phyloP scores from a whole-genome alignment of 768 basidiomycete genomes.

The Fibroporia radiculosa region DNA sequence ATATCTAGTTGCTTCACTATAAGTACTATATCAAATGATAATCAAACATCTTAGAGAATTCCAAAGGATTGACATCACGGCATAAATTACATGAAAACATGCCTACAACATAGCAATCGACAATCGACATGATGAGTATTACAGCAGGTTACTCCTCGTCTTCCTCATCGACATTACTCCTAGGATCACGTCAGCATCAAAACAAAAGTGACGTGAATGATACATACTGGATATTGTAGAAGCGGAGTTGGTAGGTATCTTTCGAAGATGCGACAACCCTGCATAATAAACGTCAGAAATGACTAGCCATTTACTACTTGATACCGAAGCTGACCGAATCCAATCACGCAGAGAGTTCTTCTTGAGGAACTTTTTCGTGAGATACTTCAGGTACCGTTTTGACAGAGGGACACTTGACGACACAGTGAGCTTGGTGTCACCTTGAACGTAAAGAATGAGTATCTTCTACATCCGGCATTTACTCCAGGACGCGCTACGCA shows the following conservation, averaged over 20 bases:
- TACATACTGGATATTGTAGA: constrained; percentile 87
- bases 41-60: neutral
- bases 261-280: constrained; percentile 91
- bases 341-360: constrained; percentile 94
- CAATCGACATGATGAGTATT: constrained; percentile 7
- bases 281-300: neutral
- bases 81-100: constrained; percentile 6
- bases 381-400: constrained; percentile 96
- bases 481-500: constrained; percentile 25
- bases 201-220: neutral
- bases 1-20: too few relatives aligned
- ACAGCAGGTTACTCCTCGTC: constrained; percentile 39
- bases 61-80: neutral
- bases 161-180: constrained; percentile 40
- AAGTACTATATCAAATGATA: neutral
- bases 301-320: constrained; percentile 3
- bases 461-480: too few relatives aligned
- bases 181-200: constrained; percentile 15
- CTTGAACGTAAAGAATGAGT: constrained; percentile 38
- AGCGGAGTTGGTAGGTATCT: constrained; percentile 89
- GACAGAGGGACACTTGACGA: constrained; percentile 86
- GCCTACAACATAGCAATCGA: constrained; percentile 14
- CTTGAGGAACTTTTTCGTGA: constrained; percentile 99
- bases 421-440: constrained; percentile 77
- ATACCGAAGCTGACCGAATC: constrained; percentile 60